phyloP scores from a whole-genome alignment of 2,329 filamentous ascomycete genomes.

The Rugonectria rugulosa region DNA sequence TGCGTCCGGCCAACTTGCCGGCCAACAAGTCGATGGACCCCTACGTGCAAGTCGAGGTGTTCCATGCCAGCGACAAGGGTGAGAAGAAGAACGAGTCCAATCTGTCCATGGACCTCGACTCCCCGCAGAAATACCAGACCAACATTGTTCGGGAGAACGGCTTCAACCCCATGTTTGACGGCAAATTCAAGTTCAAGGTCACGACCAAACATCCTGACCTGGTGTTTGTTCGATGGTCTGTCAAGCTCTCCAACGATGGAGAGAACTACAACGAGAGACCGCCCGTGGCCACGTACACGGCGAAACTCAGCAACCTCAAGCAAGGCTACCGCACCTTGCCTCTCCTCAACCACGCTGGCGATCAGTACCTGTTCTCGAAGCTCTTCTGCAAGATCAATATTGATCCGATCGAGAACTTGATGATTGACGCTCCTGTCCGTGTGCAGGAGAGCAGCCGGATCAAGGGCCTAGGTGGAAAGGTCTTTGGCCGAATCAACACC shows the following conservation, averaged over 20 bases:
- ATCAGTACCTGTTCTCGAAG: constrained; percentile 93
- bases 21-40: constrained; percentile 82
- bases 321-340: constrained; percentile 93
- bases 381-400: constrained; percentile 89
- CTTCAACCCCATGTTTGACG: constrained; percentile 89
- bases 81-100: constrained; percentile 81
- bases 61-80: constrained; percentile 90
- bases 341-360: constrained; percentile 85
- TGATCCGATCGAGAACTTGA: constrained; percentile 63
- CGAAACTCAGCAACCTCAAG: constrained; percentile 87
- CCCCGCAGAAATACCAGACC: constrained; percentile 80
- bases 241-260: constrained; percentile 85
- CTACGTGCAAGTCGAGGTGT: constrained; percentile 94
- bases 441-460: constrained; percentile 57
- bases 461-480: constrained; percentile 63
- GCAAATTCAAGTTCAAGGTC: constrained; percentile 79
- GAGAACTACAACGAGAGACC: constrained; percentile 67
- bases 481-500: constrained; percentile 62
- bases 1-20: constrained; percentile 78
- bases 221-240: constrained; percentile 91
- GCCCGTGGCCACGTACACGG: constrained; percentile 87
- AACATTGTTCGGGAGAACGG: constrained; percentile 86
- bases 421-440: constrained; percentile 58
- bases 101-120: constrained; percentile 51
- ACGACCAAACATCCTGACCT: constrained; percentile 95